Percentiles rank a stretch among this genome's conserved stretches.
These are phyloP conservation scores for Cylindrotheca fusiformis DNA, from an alignment of 108 stramenopile genomes.

Conservation along the genomic window DNA sequence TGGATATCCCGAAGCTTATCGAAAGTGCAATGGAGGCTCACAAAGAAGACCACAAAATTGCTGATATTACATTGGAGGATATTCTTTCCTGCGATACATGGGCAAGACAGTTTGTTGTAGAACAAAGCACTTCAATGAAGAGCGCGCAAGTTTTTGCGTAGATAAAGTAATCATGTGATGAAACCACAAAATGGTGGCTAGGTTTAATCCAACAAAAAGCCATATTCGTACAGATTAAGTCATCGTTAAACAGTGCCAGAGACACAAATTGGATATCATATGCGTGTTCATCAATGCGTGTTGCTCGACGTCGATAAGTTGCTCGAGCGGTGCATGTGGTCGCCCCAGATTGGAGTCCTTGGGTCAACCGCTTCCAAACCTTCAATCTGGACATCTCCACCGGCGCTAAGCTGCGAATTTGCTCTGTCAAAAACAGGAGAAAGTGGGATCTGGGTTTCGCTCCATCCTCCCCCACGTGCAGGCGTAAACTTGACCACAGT, in stretches of 20 bases:
- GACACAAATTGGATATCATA: too few species aligned
- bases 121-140: conserved; percentile 40
- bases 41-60: conserved; percentile 82
- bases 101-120: conserved; percentile 80
- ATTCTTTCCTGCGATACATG: conserved; percentile 90
- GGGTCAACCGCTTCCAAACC: conserved; percentile 14
- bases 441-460: conserved; percentile 52
- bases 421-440: conserved; percentile 17
- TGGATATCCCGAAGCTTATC: conserved; percentile 91
- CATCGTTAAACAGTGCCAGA: too few species aligned
- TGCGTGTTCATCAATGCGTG: background rate
- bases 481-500: conserved; percentile 88
- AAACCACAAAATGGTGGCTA: too few species aligned
- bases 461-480: conserved; percentile 82
- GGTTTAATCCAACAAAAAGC: too few species aligned
- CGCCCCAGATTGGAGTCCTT: conserved; percentile 44
- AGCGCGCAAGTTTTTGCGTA: conserved; percentile 15
- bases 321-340: conserved; percentile 33
- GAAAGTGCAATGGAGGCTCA: conserved; percentile 94
- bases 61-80: conserved; percentile 86
- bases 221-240: too few species aligned
- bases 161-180: too few species aligned
- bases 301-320: conserved; percentile 14
- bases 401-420: background rate
- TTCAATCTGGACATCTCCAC: conserved; percentile 12